A percentile compares a stretch with the other conserved stretches of the same genome.
These are phyloP conservation scores for Dentipellis sp. DNA, from an alignment of 768 basidiomycete species.

Conservation along the genomic window DNA sequence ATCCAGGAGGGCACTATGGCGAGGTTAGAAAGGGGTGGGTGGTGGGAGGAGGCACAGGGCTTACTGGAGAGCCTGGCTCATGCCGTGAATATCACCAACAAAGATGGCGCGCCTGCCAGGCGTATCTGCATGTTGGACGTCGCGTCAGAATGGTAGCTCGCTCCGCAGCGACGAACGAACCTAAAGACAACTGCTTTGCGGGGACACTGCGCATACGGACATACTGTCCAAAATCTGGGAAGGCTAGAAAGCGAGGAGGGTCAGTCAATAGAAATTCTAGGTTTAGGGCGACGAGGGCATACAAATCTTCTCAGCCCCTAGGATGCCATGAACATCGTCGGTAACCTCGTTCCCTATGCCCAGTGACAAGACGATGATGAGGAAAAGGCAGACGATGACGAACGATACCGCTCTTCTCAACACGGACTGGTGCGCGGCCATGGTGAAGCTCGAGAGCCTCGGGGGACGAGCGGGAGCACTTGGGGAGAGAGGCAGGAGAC, in stretches of 20 bases:
- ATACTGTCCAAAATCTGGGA: slow-evolving; percentile 53
- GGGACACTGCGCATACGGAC: slow-evolving; percentile 32
- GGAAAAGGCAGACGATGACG: slow-evolving; percentile 29
- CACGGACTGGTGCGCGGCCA: slow-evolving; percentile 8
- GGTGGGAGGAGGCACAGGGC: slow-evolving; percentile 16
- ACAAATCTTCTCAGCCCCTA: slow-evolving; percentile 8
- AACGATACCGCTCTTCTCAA: slow-evolving; percentile 22
- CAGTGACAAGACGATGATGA: slow-evolving; percentile 33
- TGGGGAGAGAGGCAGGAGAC: not conserved
- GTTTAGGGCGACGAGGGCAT: not conserved
- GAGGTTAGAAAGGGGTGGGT: slow-evolving; percentile 1
- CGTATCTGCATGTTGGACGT: slow-evolving; percentile 30
- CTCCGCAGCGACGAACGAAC: slow-evolving; percentile 25
- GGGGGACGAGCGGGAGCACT: too few species aligned
- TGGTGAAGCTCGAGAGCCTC: not conserved
- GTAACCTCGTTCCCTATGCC: slow-evolving; percentile 21
- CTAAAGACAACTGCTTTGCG: slow-evolving; percentile 41
- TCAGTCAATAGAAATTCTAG: not conserved
- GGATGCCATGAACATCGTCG: slow-evolving; percentile 6
- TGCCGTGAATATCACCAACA: slow-evolving; percentile 87
- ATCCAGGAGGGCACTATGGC: slow-evolving; percentile 47
- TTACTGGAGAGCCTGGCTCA: slow-evolving; percentile 57
- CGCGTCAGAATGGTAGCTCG: not conserved
- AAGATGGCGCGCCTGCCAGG: slow-evolving; percentile 53
- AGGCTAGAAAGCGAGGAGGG: slow-evolving; percentile 18